Conservation (phyloP, 2,329 filamentous ascomycete species). For the Acrocalymma vagum region DNA sequence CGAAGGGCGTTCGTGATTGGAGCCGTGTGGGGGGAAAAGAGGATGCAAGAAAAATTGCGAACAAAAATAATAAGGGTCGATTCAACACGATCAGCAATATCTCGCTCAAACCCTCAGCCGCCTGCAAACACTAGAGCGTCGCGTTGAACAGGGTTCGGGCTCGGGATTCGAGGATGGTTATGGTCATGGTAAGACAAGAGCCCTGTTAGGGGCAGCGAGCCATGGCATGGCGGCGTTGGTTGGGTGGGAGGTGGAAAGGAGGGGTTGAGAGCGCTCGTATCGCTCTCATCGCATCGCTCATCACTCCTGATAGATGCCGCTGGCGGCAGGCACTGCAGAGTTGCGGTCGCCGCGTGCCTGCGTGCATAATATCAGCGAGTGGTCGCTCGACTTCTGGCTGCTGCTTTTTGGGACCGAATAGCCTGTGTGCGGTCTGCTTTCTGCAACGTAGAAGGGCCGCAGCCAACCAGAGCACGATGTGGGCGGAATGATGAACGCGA, state of each 20-base stretch:
- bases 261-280: no score
- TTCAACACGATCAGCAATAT: conserved; percentile 43
- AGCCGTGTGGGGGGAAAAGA: no score
- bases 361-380: no score
- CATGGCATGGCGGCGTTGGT: no score
- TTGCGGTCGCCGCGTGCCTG: conserved; percentile 21
- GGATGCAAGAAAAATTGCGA: conserved; percentile 41
- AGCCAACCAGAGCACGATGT: conserved; percentile 40
- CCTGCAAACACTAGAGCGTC: conserved; percentile 42
- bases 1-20: conserved; percentile 36
- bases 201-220: conserved; percentile 29
- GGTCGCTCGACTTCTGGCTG: conserved; percentile 11
- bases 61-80: conserved; percentile 41
- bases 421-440: conserved; percentile 19
- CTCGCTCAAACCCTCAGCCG: conserved; percentile 41
- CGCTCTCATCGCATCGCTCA: no score
- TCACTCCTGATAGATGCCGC: conserved; percentile 25
- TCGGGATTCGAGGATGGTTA: conserved; percentile 44
- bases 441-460: conserved; percentile 7
- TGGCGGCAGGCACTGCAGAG: conserved; percentile 36
- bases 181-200: conserved; percentile 42
- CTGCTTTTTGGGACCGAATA: conserved; percentile 12
- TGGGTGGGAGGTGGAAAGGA: no score
- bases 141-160: conserved; percentile 45
- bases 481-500: conserved; percentile 33